Conservation (phyloP, 139 green algal species). For the Coelastrella sp. region DNA sequence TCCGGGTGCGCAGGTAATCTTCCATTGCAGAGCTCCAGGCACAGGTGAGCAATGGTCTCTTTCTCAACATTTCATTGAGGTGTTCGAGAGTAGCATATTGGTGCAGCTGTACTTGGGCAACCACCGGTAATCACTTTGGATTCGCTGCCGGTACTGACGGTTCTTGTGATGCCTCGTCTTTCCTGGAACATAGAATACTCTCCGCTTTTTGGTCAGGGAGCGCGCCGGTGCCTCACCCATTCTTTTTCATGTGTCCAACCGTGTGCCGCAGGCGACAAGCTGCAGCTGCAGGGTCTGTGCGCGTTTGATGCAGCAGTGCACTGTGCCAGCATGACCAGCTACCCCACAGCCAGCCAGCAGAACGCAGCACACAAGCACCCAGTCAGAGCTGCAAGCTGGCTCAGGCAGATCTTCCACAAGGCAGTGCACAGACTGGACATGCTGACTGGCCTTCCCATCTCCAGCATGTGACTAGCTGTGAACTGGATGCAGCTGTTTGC, state of each 20-base stretch:
- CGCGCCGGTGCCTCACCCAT: no score
- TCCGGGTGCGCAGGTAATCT: constrained; percentile 36
- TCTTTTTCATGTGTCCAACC: neutral
- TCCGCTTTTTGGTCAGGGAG: no score
- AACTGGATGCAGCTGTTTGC: neutral
- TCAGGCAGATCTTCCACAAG: neutral
- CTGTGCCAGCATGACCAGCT: constrained; percentile 55
- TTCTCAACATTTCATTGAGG: neutral
- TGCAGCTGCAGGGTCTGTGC: constrained; percentile 63
- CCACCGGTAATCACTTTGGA: no score
- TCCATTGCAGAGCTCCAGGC: constrained; percentile 46
- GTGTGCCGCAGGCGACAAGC: constrained; percentile 48
- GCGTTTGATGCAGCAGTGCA: constrained; percentile 64
- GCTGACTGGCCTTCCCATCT: neutral
- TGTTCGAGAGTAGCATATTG: no score
- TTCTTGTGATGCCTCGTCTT: no score
- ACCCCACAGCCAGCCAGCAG: constrained; percentile 9
- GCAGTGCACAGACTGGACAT: neutral
- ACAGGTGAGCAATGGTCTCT: constrained; percentile 8
- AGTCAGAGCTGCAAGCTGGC: neutral
- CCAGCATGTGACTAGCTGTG: neutral
- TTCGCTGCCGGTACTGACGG: no score
- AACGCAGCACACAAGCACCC: neutral
- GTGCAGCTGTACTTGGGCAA: no score
- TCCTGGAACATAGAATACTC: no score